Conservation (phyloP, 805 yeast species). For the Schwanniomyces polymorphus region DNA sequence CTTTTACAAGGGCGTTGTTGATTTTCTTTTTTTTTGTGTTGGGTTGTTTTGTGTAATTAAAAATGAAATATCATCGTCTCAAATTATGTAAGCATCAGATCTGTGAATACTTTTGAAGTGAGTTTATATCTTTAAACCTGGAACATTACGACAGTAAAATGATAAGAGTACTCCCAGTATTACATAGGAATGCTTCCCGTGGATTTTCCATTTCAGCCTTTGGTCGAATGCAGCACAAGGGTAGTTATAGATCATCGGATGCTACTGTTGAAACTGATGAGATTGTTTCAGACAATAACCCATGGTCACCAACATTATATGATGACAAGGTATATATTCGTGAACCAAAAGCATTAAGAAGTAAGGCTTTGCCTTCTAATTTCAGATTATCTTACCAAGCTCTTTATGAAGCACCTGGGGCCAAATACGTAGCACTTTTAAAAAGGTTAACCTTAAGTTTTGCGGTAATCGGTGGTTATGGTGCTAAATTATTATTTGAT, state of each 20-base stretch:
- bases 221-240: conserved; percentile 12
- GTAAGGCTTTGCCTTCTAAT: conserved; percentile 50
- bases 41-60: conserved; percentile 3
- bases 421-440: conserved; percentile 59
- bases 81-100: conserved; percentile 1
- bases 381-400: conserved; percentile 60
- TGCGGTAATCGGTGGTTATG: conserved; percentile 58
- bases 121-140: neutral
- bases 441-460: conserved; percentile 64
- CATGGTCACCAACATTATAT: conserved; percentile 46
- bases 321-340: conserved; percentile 45
- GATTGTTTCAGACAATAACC: conserved; percentile 40
- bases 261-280: conserved; percentile 42
- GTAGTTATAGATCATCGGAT: conserved; percentile 24
- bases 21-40: conserved; percentile 3
- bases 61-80: conserved; percentile 1
- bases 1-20: conserved; percentile 7
- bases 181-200: neutral
- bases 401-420: conserved; percentile 62
- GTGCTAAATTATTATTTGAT: conserved; percentile 57
- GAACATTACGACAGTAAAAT: neutral
- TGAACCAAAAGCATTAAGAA: conserved; percentile 38
- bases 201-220: neutral
- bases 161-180: neutral
- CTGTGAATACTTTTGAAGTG: neutral